Base-by-base conservation (phyloP, 1,284 basidiomycete species). In the Sanghuangporus sanghuang region DNA sequence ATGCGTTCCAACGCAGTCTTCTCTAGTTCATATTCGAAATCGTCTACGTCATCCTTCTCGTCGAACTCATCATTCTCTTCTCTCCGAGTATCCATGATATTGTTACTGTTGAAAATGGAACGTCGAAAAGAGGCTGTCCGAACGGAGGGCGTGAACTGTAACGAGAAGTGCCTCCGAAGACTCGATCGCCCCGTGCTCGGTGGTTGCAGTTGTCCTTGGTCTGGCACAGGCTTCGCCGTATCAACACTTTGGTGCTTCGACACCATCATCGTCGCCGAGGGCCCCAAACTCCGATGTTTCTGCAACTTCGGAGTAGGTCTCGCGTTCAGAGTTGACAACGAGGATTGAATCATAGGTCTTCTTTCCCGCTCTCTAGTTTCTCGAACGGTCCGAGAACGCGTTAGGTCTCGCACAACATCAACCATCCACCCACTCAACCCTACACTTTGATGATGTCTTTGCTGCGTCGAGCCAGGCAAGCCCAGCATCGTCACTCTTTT, bases 391-490 rank as follows among this genome's bases (percentile, higher is more conserved):
- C 69, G 59, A 57, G 73, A 71, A 3, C 57, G 48, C 4, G 86
- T 86, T n/a, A 91, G 74, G 64, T 90, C 88, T 0, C 83, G 79
- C 39, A 92, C 81, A 61, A 82, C 89, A 52, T 92, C 89, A 63
- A 90, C 81, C 89, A 91, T 91, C 90, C 90, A 92, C 67, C 84
- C 83, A 42, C 85, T 85, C 48, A 86, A 70, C 2, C 44, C 44
- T 66, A 77, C 68, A 64, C 75, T 79, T 64, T 75, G 76, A 57
- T 76, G 78, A 61, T 72, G 75, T 58, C 76, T 65, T 64, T 71
- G 71, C 42, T 70, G 69, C 54, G 65, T 69, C 58, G 67, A 67
- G 4, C 2, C 27, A 46, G 16, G 44, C 21, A 68, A 11, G 69
- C 69, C 40, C 64, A 66, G 0, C 63, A 61, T 39, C 5, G 63